A percentile compares a stretch with the other conserved stretches of the same genome.
These are phyloP conservation scores for Funneliformis caledonium DNA, from an alignment of 371 early-diverging fungal species.

Conservation along the genomic window DNA sequence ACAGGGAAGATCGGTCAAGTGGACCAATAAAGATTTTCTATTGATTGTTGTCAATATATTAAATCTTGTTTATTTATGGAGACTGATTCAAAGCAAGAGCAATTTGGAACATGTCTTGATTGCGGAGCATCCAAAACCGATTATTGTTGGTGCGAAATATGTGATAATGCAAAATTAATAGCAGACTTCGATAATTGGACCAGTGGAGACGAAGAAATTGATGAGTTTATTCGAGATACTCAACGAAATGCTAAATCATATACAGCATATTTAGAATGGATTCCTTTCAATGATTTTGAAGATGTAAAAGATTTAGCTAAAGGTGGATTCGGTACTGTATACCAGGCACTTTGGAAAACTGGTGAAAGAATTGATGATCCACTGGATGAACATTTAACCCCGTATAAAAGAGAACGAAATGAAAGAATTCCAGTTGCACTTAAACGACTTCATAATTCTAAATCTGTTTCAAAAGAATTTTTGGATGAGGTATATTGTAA, in stretches of 20 bases:
- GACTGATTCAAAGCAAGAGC: too few relatives aligned
- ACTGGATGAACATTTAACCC: not conserved
- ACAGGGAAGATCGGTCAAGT: too few relatives aligned
- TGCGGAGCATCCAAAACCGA: not conserved
- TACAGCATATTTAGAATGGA: slow-evolving; percentile 5
- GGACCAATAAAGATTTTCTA: too few relatives aligned
- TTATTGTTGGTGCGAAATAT: slow-evolving; percentile 20
- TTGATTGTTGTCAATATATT: too few relatives aligned
- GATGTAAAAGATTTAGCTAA: not conserved
- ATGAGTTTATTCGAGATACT: slow-evolving; percentile 5
- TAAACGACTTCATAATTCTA: not conserved
- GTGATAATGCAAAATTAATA: not conserved
- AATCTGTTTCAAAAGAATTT: not conserved
- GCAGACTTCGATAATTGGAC: not conserved
- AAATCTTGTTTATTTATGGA: too few relatives aligned
- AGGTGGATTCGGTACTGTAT: slow-evolving; percentile 6
- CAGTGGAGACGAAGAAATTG: not conserved
- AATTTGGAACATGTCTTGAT: too few relatives aligned
- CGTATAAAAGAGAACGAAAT: too few relatives aligned
- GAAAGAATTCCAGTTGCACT: not conserved
- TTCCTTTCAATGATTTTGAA: slow-evolving; percentile 2
- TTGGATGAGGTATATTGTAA: not conserved
- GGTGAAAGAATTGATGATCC: not conserved
- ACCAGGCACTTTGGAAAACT: not conserved
- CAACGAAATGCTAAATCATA: not conserved